Conservation (phyloP, 192 early-diverging fungal genomes). For the Glomus cerebriforme region DNA sequence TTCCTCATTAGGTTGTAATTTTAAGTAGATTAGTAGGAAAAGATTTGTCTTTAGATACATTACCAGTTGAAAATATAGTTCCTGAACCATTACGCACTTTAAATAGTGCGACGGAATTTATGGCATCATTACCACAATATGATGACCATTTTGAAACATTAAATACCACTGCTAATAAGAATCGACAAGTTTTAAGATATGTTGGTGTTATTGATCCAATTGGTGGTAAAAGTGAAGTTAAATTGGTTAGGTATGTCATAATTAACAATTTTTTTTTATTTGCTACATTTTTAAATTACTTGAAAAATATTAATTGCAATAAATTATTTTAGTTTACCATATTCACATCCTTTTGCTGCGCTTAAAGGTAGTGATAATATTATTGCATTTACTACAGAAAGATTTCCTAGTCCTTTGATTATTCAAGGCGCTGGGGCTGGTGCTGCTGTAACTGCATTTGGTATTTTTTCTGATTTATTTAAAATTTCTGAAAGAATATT, state of each 20-base stretch:
- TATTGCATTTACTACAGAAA: conserved; percentile 91
- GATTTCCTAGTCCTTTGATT: conserved; percentile 94
- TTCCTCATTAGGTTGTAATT: conserved; percentile 63
- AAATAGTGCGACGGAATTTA: conserved; percentile 78
- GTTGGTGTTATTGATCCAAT: conserved; percentile 86
- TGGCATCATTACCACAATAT: conserved; percentile 78
- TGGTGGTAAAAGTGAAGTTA: conserved; percentile 71
- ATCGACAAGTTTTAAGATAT: conserved; percentile 86
- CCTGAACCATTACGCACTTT: conserved; percentile 79
- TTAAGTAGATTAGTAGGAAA: conserved; percentile 88
- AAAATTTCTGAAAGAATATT: conserved; percentile 73
- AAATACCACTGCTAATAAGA: conserved; percentile 73
- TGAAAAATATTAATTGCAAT: conserved; percentile 21
- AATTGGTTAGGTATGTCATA: conserved; percentile 62
- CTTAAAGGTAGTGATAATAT: conserved; percentile 99
- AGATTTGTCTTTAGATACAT: conserved; percentile 70
- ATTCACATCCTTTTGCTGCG: conserved; percentile 91
- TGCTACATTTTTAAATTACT: background rate
- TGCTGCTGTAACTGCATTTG: conserved; percentile 96
- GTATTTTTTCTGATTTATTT: conserved; percentile 92
- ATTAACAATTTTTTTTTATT: background rate
- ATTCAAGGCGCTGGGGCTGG: conserved; percentile 97
- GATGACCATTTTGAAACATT: conserved; percentile 85
- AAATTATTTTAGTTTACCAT: conserved; percentile 61
- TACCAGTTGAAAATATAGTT: conserved; percentile 95